Percentiles rank a stretch among this genome's conserved stretches.
phyloP scores from a whole-genome alignment of 352 stramenopile species.

The Hyaloperonospora arabidopsidis region DNA sequence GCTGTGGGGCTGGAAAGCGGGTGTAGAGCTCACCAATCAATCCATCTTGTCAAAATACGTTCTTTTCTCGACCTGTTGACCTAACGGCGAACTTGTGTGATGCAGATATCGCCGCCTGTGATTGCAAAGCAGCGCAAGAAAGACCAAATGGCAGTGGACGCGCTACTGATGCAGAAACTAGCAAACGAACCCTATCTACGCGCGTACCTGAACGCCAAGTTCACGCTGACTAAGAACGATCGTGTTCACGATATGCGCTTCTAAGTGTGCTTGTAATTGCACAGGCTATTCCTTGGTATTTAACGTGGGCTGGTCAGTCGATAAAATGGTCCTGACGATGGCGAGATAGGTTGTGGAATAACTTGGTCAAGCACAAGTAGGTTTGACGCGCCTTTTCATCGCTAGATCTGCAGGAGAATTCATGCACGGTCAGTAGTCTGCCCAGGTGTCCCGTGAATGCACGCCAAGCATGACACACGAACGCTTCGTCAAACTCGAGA shows the following conservation, averaged over 20 bases:
- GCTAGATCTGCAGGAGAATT: conserved; percentile 28
- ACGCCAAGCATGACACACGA: neutral
- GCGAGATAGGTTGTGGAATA: neutral
- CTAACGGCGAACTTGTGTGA: conserved; percentile 13
- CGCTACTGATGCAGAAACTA: conserved; percentile 55
- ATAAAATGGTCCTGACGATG: too few relatives aligned
- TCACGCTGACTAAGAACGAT: conserved; percentile 96
- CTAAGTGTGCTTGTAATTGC: conserved; percentile 50
- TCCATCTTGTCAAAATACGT: conserved; percentile 5
- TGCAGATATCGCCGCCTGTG: conserved; percentile 40
- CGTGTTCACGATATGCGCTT: conserved; percentile 97
- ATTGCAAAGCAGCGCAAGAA: conserved; percentile 92
- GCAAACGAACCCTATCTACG: conserved; percentile 82
- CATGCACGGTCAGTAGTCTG: conserved; percentile 2
- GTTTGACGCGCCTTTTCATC: conserved; percentile 20
- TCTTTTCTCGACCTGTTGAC: conserved; percentile 22
- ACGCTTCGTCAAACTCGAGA: conserved; percentile 44
- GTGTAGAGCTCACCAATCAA: conserved; percentile 62
- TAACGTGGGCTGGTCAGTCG: neutral
- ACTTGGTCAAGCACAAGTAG: conserved; percentile 5
- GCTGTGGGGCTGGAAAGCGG: conserved; percentile 26
- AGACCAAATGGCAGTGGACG: conserved; percentile 94
- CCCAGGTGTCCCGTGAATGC: neutral
- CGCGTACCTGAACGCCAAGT: conserved; percentile 97
- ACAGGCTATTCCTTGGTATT: too few relatives aligned